Percentiles rank a stretch among this genome's conserved stretches.
Conservation (phyloP, 441 rosid species). For the Macaranga tanarius region DNA sequence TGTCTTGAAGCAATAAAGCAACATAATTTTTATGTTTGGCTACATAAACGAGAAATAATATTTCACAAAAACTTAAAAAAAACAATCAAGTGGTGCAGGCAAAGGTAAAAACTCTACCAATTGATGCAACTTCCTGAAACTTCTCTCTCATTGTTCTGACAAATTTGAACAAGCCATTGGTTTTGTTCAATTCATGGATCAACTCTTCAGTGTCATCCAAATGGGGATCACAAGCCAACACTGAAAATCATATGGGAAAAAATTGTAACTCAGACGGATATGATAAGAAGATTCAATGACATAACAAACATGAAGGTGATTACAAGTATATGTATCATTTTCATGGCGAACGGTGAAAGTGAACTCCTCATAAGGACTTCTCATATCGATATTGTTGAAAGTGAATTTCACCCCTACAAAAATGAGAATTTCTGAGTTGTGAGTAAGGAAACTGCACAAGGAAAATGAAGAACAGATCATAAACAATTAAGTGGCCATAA, state of each 20-base stretch:
- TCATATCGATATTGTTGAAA: constrained; percentile 51
- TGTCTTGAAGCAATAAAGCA: background rate
- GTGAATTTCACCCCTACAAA: constrained; percentile 74
- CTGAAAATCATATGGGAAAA: constrained; percentile 41
- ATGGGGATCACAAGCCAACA: constrained; percentile 73
- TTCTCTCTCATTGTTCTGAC: constrained; percentile 65
- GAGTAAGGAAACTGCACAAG: constrained; percentile 19
- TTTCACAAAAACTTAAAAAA: background rate
- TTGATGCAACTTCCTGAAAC: constrained; percentile 53
- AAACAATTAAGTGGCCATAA: background rate
- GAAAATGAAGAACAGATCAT: background rate
- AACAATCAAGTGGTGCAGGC: constrained; percentile 12
- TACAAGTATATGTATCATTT: constrained; percentile 64
- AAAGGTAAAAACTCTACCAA: constrained; percentile 37
- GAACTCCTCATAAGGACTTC: constrained; percentile 49
- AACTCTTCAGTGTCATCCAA: constrained; percentile 53
- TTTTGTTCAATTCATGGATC: constrained; percentile 57
- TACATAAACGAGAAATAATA: background rate
- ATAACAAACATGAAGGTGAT: constrained; percentile 25
- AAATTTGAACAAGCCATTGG: constrained; percentile 69
- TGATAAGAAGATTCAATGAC: constrained; percentile 5
- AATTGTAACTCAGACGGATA: background rate
- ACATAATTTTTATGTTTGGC: background rate
- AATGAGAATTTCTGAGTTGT: constrained; percentile 24
- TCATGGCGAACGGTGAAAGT: constrained; percentile 64